Percentiles rank a stretch among this genome's conserved stretches.
phyloP scores from a whole-genome alignment of 768 basidiomycete species.

The Macrolepiota fuliginosa region DNA sequence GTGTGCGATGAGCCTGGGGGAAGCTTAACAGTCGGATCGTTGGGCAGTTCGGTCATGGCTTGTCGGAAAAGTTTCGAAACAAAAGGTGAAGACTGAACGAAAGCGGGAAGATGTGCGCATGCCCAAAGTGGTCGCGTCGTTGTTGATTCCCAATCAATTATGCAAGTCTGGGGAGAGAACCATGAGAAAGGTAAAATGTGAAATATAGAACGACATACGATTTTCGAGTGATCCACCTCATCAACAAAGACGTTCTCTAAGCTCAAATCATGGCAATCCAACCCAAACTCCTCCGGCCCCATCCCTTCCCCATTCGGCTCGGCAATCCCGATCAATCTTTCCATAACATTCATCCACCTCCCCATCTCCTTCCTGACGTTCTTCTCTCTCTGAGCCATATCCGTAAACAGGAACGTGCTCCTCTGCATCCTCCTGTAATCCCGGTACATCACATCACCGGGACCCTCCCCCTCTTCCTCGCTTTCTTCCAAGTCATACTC shows the following conservation, averaged over 20 bases:
- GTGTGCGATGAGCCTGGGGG: constrained; percentile 16
- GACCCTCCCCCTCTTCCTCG: constrained; percentile 77
- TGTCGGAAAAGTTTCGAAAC: constrained; percentile 69
- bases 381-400: constrained; percentile 62
- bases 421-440: constrained; percentile 84
- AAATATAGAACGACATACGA: constrained; percentile 49
- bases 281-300: constrained; percentile 60
- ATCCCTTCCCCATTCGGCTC: constrained; percentile 27
- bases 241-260: constrained; percentile 86
- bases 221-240: constrained; percentile 57
- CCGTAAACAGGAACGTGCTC: constrained; percentile 73
- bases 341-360: constrained; percentile 70
- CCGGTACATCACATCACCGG: constrained; percentile 75
- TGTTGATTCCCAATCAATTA: constrained; percentile 93
- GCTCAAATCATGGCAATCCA: constrained; percentile 86
- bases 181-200: neutral
- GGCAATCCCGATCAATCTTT: constrained; percentile 37
- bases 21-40: constrained; percentile 22
- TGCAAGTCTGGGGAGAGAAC: constrained; percentile 57
- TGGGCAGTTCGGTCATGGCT: constrained; percentile 50
- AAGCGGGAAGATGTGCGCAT: constrained; percentile 77
- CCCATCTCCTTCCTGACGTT: constrained; percentile 67
- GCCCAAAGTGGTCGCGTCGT: constrained; percentile 85
- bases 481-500: constrained; percentile 81
- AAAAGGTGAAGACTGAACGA: constrained; percentile 77